Base-by-base conservation (phyloP, 208 protist genomes). In the Leishmania martiniquensis region DNA sequence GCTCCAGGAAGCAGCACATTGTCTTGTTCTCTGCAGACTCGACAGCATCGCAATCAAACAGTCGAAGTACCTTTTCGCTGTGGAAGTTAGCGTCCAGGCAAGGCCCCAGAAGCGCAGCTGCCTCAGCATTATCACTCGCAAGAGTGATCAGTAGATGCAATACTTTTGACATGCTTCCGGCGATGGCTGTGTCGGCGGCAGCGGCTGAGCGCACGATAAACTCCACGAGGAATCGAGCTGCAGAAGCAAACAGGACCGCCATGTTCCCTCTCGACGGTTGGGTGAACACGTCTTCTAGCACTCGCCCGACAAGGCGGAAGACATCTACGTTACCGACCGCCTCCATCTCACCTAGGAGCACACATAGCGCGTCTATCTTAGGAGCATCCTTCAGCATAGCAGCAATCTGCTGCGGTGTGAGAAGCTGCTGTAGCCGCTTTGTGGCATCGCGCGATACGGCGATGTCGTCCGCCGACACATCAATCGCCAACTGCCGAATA, bases 41-140 rank as follows among this genome's bases (percentile, higher is more conserved):
- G 1, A 85, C 74, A 0, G 77, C 63, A 49, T 96, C 87, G 75
- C 88, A 91, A 80, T 95, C 87, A 80, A 97, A 91, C 12, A 95
- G 84, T 0, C 93, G 87, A 47, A 96, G 85, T 22, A 95, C 70
- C 22, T 76, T 71, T 49, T 93, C 90, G 59, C 75, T 88, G 54
- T 76, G 75, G 29, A 96, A 82, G 25, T 74, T 54, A 6, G 71
- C 57, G 29, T 90, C 85, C 25, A 94, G 54, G 39, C 91, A 57
- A 9, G 67, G 63, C 17, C 87, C 87, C 6, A 93, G 45, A 32
- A 66, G 20, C 5, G 73, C 80, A 29, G 51, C 1, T 15, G 54
- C 34, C 25, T 44, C 72, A 32, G 78, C 0, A 44, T 37, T 42
- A 77, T 72, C 72, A 37, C 81, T 37, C 44, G 71, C 39, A 22